Conservation (phyloP, 2,329 filamentous ascomycete genomes). For the Scopulariopsis brevicaulis region DNA sequence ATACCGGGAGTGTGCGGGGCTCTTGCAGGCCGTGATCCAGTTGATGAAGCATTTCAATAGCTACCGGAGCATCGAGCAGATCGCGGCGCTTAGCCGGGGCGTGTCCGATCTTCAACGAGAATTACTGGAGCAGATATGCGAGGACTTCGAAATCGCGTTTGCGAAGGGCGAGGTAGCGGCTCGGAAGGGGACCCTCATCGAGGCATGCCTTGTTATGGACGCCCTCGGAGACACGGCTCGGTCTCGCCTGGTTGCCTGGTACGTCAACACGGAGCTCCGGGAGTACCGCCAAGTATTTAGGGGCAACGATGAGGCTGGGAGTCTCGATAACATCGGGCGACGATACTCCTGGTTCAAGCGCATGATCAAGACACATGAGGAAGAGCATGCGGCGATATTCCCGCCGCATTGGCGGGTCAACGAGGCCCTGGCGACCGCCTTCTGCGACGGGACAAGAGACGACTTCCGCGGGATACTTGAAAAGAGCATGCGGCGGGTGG, state of each 20-base stretch:
- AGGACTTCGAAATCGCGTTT: conserved; percentile 95
- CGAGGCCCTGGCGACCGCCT: conserved; percentile 80
- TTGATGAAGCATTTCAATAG: conserved; percentile 98
- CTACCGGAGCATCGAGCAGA: conserved; percentile 95
- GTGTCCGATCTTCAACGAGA: conserved; percentile 90
- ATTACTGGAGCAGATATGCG: conserved; percentile 92
- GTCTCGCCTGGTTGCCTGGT: conserved; percentile 81
- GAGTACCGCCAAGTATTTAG: conserved; percentile 95
- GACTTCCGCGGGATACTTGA: conserved; percentile 92
- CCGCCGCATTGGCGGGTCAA: conserved; percentile 81
- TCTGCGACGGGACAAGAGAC: conserved; percentile 90
- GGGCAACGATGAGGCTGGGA: conserved; percentile 93
- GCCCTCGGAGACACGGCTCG: conserved; percentile 82
- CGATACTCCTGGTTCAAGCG: conserved; percentile 95
- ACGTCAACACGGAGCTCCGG: conserved; percentile 90
- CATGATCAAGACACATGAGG: conserved; percentile 90
- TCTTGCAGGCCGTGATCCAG: conserved; percentile 91
- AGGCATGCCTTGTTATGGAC: conserved; percentile 91
- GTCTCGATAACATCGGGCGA: conserved; percentile 88
- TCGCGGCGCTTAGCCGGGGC: conserved; percentile 82
- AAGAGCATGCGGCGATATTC: conserved; percentile 83
- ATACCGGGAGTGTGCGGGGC: conserved; percentile 87
- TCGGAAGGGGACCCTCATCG: conserved; percentile 60
- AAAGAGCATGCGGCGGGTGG: conserved; percentile 67
- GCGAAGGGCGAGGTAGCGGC: conserved; percentile 71